Conservation (phyloP, 805 yeast species). For the Debaryomyces tyrocola region DNA sequence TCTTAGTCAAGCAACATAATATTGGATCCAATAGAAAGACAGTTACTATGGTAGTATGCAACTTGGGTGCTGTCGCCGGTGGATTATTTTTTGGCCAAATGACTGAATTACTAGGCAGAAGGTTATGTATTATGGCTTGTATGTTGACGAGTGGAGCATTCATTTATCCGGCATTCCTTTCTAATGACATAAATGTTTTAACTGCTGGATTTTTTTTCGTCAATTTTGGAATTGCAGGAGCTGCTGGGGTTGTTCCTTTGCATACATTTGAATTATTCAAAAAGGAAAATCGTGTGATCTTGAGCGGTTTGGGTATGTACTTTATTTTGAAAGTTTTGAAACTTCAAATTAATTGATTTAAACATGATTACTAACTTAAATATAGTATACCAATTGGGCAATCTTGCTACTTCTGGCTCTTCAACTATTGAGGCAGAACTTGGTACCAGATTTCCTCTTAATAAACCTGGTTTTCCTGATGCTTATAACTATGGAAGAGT, state of each 20-base stretch:
- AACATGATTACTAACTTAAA: too few relatives aligned
- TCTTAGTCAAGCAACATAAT: constrained; percentile 32
- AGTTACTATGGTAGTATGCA: constrained; percentile 38
- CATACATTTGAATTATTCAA: constrained; percentile 63
- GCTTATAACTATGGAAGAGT: constrained; percentile 49
- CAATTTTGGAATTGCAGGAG: constrained; percentile 65
- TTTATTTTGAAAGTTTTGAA: too few relatives aligned
- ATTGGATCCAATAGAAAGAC: constrained; percentile 33
- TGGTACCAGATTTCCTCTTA: constrained; percentile 48
- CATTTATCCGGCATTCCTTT: constrained; percentile 40
- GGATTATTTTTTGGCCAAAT: constrained; percentile 46
- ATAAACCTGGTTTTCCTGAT: constrained; percentile 15
- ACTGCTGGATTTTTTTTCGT: constrained; percentile 60
- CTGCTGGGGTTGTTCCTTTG: constrained; percentile 67
- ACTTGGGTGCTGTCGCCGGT: constrained; percentile 41
- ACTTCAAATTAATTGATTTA: too few relatives aligned
- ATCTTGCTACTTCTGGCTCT: constrained; percentile 63
- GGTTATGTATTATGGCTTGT: constrained; percentile 31
- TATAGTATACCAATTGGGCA: constrained; percentile 62
- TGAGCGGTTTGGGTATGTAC: constrained; percentile 49
- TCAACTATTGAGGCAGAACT: constrained; percentile 64
- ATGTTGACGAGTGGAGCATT: constrained; percentile 39
- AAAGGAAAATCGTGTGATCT: constrained; percentile 62
- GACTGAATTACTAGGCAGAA: constrained; percentile 36
- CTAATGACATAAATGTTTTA: constrained; percentile 37